Evolutionary conservation across 257 asterid species (phyloP).

Genomic region (Fraxinus quadrangulata): DNA sequence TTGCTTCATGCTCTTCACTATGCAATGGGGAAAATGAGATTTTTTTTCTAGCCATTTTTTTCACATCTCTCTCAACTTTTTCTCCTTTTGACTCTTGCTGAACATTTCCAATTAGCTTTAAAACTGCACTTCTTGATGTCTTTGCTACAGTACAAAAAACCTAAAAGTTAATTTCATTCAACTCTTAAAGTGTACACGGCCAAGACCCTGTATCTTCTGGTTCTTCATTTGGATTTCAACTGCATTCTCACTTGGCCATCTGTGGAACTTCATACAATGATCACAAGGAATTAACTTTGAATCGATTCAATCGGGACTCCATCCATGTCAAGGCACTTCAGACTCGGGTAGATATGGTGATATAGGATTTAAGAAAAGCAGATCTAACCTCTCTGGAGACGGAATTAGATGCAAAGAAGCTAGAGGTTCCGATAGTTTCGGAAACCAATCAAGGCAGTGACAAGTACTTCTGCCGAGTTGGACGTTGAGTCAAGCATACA

Average conservation of each 20-base stretch:
- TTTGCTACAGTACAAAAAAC: constrained; percentile 50
- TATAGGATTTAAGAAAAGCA: constrained; percentile 42
- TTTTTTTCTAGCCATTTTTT: background rate
- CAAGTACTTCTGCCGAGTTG: constrained; percentile 83
- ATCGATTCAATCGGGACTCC: constrained; percentile 74
- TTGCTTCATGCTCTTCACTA: background rate
- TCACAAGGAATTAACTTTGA: constrained; percentile 56
- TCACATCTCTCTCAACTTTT: constrained; percentile 27
- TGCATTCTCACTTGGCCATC: constrained; percentile 66
- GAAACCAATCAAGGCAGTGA: constrained; percentile 97
- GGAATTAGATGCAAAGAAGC: constrained; percentile 50
- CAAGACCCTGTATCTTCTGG: constrained; percentile 27
- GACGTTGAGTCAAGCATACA: constrained; percentile 63
- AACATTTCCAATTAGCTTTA: constrained; percentile 35
- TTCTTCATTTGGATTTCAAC: constrained; percentile 41
- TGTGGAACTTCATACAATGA: constrained; percentile 43
- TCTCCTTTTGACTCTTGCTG: constrained; percentile 40
- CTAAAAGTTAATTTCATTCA: constrained; percentile 38
- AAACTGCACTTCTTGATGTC: constrained; percentile 45
- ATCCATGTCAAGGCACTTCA: constrained; percentile 63
- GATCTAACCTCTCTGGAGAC: constrained; percentile 70
- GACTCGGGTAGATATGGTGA: constrained; percentile 73
- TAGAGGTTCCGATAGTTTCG: constrained; percentile 67
- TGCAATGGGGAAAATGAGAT: constrained; percentile 37
- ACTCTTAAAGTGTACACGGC: constrained; percentile 38